Conservation (phyloP, 2,329 filamentous ascomycete species). For the Aspergillus pseudoglaucus region DNA sequence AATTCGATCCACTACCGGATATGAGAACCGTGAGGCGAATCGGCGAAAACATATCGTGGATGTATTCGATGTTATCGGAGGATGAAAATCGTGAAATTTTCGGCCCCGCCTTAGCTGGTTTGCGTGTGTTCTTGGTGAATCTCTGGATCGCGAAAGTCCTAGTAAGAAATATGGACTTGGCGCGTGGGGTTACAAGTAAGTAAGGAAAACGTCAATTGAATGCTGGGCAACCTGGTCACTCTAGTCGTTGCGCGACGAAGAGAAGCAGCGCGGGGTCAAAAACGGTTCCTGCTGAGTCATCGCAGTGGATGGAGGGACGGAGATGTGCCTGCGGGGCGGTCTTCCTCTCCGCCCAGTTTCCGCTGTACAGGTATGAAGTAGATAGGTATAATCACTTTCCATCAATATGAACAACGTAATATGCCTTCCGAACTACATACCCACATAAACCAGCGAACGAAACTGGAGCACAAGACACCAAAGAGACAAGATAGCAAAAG, state of each 20-base stretch:
- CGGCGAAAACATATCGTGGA: conserved; percentile 20
- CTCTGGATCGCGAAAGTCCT: neutral
- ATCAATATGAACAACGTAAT: neutral
- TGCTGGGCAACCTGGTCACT: neutral
- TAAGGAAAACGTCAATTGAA: neutral
- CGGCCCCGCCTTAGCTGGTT: neutral
- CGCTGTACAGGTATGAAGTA: too few relatives aligned
- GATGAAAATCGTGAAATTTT: neutral
- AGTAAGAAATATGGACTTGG: neutral
- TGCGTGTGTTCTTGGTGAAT: neutral
- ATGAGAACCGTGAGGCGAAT: conserved; percentile 61
- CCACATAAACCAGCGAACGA: neutral
- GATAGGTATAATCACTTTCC: too few relatives aligned
- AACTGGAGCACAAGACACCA: neutral
- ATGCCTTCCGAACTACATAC: neutral
- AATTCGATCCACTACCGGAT: conserved; percentile 69
- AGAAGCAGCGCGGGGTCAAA: conserved; percentile 1
- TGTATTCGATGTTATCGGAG: neutral
- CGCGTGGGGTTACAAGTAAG: neutral
- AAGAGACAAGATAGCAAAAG: neutral
- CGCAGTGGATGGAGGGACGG: conserved; percentile 3
- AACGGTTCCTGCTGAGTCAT: conserved; percentile 6
- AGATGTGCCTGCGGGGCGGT: conserved; percentile 3
- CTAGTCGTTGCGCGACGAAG: neutral
- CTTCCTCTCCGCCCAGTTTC: neutral